phyloP scores from a whole-genome alignment of 352 stramenopile species.

The Stramenopiles sp. region DNA sequence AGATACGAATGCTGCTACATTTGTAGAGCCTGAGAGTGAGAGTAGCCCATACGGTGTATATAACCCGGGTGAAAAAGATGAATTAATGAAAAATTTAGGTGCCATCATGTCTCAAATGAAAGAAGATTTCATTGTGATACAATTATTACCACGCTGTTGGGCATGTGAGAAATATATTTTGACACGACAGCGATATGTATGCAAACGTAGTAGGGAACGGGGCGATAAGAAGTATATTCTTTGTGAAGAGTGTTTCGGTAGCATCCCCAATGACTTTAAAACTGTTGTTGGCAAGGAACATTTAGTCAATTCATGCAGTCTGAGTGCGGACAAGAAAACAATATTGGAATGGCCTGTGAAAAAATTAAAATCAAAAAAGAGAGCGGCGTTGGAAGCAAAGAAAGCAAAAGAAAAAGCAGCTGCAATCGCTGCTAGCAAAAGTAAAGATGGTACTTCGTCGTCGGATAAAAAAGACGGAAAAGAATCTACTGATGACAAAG shows the following conservation, averaged over 20 bases:
- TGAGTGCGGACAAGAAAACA: constrained; percentile 16
- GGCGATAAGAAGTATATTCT: constrained; percentile 34
- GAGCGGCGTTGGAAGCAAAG: too few relatives aligned
- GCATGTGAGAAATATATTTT: constrained; percentile 28
- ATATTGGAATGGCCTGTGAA: too few relatives aligned
- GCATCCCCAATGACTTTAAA: not conserved
- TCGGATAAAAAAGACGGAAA: constrained; percentile 23
- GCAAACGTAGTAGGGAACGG: not conserved
- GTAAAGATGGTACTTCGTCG: not conserved
- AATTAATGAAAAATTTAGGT: constrained; percentile 90
- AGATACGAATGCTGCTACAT: constrained; percentile 35
- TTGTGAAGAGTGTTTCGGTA: constrained; percentile 44
- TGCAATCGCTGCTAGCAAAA: too few relatives aligned
- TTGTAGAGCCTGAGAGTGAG: constrained; percentile 39
- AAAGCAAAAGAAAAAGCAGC: too few relatives aligned
- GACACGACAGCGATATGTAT: not conserved
- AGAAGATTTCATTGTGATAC: constrained; percentile 94
- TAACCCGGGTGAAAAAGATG: constrained; percentile 50
- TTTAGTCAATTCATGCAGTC: not conserved
- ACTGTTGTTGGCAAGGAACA: constrained; percentile 7
- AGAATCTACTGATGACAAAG: too few relatives aligned
- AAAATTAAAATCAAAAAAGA: too few relatives aligned
- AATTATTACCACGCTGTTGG: constrained; percentile 61
- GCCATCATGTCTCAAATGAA: constrained; percentile 95
- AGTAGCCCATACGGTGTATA: constrained; percentile 28